These are phyloP conservation scores for Elaphomyces granulatus DNA, from an alignment of 495 filamentous ascomycete genomes.

Conservation along the genomic window DNA sequence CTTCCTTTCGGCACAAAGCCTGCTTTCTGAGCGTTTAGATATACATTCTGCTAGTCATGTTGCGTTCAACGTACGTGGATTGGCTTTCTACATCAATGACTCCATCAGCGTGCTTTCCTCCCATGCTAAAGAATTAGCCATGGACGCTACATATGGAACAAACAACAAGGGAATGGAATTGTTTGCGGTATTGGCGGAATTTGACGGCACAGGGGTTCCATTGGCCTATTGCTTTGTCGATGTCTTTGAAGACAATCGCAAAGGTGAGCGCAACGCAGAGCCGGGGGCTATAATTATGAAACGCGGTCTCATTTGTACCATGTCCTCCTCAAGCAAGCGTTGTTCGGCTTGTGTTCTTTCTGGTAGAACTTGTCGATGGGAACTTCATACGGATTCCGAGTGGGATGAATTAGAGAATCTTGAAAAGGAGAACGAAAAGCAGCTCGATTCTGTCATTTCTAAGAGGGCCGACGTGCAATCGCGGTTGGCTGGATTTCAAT, in stretches of 20 bases:
- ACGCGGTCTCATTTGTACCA: too few relatives aligned
- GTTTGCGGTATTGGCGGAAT: neutral
- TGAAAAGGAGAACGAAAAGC: too few relatives aligned
- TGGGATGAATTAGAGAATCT: too few relatives aligned
- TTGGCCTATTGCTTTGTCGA: neutral
- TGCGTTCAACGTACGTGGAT: slow-evolving; percentile 1
- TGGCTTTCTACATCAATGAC: slow-evolving; percentile 1
- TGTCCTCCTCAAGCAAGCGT: too few relatives aligned
- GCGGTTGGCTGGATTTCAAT: too few relatives aligned
- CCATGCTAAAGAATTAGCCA: slow-evolving; percentile 1
- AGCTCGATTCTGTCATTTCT: too few relatives aligned
- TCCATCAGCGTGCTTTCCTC: neutral
- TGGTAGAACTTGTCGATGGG: too few relatives aligned
- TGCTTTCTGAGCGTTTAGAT: neutral
- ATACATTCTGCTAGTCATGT: neutral
- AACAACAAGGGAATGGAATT: slow-evolving; percentile 3
- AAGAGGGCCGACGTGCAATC: too few relatives aligned
- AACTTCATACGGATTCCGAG: too few relatives aligned
- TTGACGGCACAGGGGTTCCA: slow-evolving; percentile 1
- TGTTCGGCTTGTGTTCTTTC: too few relatives aligned
- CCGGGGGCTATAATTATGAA: neutral
- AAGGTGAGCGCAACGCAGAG: neutral
- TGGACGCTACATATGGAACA: slow-evolving; percentile 4
- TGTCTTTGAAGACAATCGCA: neutral
- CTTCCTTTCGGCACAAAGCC: neutral